Conservation (phyloP, 1,284 basidiomycete genomes). For the Cryptococcus sp. region DNA sequence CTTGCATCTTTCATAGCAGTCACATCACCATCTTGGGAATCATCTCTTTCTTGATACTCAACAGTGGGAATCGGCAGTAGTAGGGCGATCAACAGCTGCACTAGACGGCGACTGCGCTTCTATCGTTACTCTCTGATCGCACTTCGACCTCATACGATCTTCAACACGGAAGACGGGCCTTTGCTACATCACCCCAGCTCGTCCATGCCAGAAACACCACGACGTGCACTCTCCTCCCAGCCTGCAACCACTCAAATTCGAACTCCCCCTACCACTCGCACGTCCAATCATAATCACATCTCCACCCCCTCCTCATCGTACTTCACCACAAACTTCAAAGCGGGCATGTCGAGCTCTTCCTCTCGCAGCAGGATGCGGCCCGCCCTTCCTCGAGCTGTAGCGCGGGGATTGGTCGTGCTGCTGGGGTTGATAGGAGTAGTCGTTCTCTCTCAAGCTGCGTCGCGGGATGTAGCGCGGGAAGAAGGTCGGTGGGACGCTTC, state of each 20-base stretch:
- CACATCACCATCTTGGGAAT: too few species aligned
- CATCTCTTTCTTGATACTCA: too few species aligned
- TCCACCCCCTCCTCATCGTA: conserved; percentile 6
- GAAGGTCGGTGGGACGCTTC: conserved; percentile 40
- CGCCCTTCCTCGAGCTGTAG: conserved; percentile 19
- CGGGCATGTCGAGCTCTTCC: not conserved
- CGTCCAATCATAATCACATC: too few species aligned
- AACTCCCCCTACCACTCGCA: conserved; percentile 12
- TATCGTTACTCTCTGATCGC: too few species aligned
- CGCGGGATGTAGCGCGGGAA: conserved; percentile 11
- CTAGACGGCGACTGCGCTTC: too few species aligned
- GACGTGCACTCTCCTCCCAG: conserved; percentile 13
- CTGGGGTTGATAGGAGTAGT: conserved; percentile 3
- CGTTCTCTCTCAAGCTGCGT: conserved; percentile 11
- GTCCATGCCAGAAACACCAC: conserved; percentile 11
- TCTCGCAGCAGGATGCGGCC: not conserved
- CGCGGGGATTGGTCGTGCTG: conserved; percentile 11
- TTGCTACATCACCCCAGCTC: too few species aligned
- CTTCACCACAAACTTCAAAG: conserved; percentile 15
- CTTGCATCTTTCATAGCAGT: too few species aligned
- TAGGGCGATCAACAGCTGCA: too few species aligned
- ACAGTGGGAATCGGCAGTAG: too few species aligned
- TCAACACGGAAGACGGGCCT: too few species aligned
- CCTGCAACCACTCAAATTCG: conserved; percentile 13
- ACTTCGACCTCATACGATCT: too few species aligned